Evolutionary conservation across 2,329 filamentous ascomycete species (phyloP), one percentile per base, ranked within the genome.

Genomic region (Hypomyces perniciosus): DNA sequence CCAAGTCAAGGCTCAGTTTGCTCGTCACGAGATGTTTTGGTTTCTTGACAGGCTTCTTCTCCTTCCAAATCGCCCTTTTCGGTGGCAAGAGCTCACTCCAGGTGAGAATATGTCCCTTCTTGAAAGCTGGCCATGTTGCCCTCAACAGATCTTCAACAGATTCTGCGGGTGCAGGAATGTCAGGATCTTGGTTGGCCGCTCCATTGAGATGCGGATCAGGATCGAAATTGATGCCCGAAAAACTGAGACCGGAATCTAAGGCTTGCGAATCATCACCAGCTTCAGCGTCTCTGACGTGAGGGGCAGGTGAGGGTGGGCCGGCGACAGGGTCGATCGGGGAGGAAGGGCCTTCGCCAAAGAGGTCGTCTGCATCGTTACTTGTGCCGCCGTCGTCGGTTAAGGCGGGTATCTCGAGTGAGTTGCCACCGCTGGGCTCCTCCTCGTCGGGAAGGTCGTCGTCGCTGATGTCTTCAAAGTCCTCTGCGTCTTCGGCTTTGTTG

Each of bases 361-460:
- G 72, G 56, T 88, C 85, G 58, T 86, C 82, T 33, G 74, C 75
- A 54, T 81, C 79, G 60, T 83, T 75, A 53, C 76, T 83, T 3
- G 77, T 79, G 44, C 77, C 79, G 41, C 77, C 77, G 59, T 85
- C 81, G 55, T 85, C 81, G 2, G 76, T 80, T 29, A 81, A 62
- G 8, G 72, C 75, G 1, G 78, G 78, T n/a, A 76, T 64, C 50
- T 81, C 75, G 43, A 70, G 65, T 10, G 72, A 75, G 12, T 65
- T 62, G 46, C 64, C 68, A 5, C 64, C 67, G 8, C 67, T 68
- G 29, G 68, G 69, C 50, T 84, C 79, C 56, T 92, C 89, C 56
- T 93, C 89, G 6, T 93, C 89, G 8, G 90, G 86, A 6, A 96
- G 77, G 56, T 96, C 91, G 64, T 95, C 90, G 65, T 97, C 92